A percentile compares a stretch with the other conserved stretches of the same genome.
phyloP scores from a whole-genome alignment of 176 grass and related monocot genomes.

The Oryza nivara region DNA sequence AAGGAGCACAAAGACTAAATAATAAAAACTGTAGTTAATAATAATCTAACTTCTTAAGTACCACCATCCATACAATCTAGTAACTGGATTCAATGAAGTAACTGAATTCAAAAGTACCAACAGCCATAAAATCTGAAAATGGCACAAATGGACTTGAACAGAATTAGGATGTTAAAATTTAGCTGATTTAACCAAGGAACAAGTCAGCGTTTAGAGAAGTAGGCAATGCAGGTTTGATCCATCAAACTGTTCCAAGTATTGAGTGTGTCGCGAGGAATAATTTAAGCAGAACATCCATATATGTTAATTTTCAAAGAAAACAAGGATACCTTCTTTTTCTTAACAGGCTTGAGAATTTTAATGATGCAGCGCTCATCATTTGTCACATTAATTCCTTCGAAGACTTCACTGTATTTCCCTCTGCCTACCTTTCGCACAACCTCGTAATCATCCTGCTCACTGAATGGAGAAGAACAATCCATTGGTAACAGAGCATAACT shows the following conservation, averaged over 20 bases:
- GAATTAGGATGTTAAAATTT: slow-evolving; percentile 10
- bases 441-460: slow-evolving; percentile 82
- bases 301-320: slow-evolving; percentile 31
- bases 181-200: slow-evolving; percentile 17
- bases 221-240: neutral
- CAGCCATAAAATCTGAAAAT: slow-evolving; percentile 17
- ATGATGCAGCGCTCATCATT: slow-evolving; percentile 67
- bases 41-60: neutral
- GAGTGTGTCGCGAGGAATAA: neutral
- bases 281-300: slow-evolving; percentile 2
- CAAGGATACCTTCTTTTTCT: slow-evolving; percentile 78
- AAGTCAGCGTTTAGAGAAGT: neutral
- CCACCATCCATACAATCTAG: neutral
- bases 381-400: slow-evolving; percentile 75
- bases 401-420: slow-evolving; percentile 82
- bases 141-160: slow-evolving; percentile 4
- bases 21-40: slow-evolving; percentile 24
- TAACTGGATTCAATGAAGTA: slow-evolving; percentile 13
- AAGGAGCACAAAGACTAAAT: neutral
- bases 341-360: slow-evolving; percentile 87
- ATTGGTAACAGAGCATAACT: neutral
- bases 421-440: slow-evolving; percentile 73
- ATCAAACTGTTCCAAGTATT: slow-evolving; percentile 18
- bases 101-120: neutral
- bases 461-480: slow-evolving; percentile 30